phyloP scores from a whole-genome alignment of 257 asterid genomes.

The Linaria vulgaris region DNA sequence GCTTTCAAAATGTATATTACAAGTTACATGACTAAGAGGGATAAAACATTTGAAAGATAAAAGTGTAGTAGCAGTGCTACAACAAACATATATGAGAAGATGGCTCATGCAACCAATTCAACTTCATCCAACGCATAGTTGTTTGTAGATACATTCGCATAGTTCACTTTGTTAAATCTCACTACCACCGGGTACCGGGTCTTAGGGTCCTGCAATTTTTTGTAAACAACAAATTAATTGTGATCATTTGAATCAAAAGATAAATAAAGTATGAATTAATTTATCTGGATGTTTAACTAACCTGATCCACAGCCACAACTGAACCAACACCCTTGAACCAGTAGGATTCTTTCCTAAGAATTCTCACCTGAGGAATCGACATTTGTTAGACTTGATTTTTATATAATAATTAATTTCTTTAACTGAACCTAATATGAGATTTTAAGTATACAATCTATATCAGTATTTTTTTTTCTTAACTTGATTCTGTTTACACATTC shows the following conservation, averaged over 20 bases:
- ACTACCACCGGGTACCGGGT: conserved; percentile 91
- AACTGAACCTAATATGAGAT: not conserved
- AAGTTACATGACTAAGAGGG: conserved; percentile 17
- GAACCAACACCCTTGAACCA: conserved; percentile 91
- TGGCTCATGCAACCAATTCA: conserved; percentile 42
- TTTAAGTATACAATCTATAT: not conserved
- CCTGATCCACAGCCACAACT: conserved; percentile 97
- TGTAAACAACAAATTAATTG: too few species aligned
- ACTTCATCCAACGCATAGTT: conserved; percentile 92
- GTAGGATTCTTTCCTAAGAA: conserved; percentile 89
- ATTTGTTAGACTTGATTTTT: not conserved
- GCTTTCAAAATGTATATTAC: conserved; percentile 17
- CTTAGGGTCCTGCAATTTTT: conserved; percentile 91
- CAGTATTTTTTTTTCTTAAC: conserved; percentile 4
- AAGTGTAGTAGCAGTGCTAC: conserved; percentile 11
- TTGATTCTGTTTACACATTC: too few species aligned
- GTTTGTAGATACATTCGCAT: conserved; percentile 92
- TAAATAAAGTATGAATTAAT: not conserved
- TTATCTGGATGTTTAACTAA: conserved; percentile 21
- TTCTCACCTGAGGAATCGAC: conserved; percentile 57
- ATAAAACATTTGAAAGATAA: conserved; percentile 11
- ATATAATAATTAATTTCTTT: not conserved
- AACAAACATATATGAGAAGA: too few species aligned
- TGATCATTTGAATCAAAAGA: too few species aligned
- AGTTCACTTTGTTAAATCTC: conserved; percentile 88